Percentiles rank a stretch among this genome's conserved stretches.
Evolutionary conservation across 179 eudicot species (phyloP).

Genomic region (Heliamphora pulchella): DNA sequence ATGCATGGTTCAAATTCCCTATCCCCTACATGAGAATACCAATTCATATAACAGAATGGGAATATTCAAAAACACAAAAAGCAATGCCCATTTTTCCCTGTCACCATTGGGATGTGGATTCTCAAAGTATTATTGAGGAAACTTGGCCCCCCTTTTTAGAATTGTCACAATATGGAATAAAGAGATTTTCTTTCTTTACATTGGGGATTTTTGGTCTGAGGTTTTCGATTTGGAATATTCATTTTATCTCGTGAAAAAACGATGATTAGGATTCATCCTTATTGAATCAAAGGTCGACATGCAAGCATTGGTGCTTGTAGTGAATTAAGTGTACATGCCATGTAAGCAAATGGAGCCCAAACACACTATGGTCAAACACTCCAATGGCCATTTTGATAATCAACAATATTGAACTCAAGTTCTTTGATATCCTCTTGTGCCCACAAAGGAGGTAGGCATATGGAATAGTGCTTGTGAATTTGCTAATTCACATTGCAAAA

Average conservation of each 20-base stretch:
- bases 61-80: slow-evolving; percentile 19
- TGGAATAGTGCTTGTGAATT: too few relatives aligned
- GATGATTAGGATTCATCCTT: slow-evolving; percentile 48
- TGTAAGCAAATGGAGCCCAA: slow-evolving; percentile 23
- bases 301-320: slow-evolving; percentile 11
- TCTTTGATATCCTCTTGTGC: not conserved
- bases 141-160: slow-evolving; percentile 25
- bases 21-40: not conserved
- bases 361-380: not conserved
- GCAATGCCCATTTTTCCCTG: slow-evolving; percentile 23
- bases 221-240: slow-evolving; percentile 41
- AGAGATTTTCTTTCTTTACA: slow-evolving; percentile 11
- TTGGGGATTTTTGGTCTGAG: slow-evolving; percentile 20
- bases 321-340: slow-evolving; percentile 24
- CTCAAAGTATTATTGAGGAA: slow-evolving; percentile 44
- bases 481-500: too few relatives aligned
- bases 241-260: slow-evolving; percentile 25
- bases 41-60: not conserved
- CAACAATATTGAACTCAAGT: not conserved
- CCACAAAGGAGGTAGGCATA: not conserved
- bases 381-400: not conserved
- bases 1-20: not conserved
- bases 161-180: slow-evolving; percentile 37
- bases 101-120: slow-evolving; percentile 42
- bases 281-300: slow-evolving; percentile 38